These are phyloP conservation scores for Torulaspora pretoriensis DNA, from an alignment of 1,139 yeast genomes.

Conservation along the genomic window DNA sequence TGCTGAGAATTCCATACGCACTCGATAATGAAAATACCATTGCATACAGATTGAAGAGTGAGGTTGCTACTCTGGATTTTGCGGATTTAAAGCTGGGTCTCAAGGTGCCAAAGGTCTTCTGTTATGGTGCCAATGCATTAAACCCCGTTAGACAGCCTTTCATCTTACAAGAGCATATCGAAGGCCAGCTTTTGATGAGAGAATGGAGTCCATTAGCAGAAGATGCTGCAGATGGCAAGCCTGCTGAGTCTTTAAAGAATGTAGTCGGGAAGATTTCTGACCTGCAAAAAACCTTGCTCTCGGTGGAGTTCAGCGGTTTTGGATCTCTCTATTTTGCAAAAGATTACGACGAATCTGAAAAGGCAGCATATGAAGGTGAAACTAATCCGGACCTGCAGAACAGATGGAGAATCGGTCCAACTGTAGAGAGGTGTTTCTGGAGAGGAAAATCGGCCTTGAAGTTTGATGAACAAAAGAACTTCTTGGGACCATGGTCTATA, in stretches of 20 bases:
- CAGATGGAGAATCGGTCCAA: constrained; percentile 91
- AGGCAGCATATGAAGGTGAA: constrained; percentile 64
- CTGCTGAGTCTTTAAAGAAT: constrained; percentile 45
- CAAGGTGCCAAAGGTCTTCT: constrained; percentile 68
- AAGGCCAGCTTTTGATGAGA: constrained; percentile 79
- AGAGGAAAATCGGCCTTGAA: constrained; percentile 54
- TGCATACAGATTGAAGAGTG: constrained; percentile 69
- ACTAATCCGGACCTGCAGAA: constrained; percentile 48
- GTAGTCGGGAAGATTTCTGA: constrained; percentile 63
- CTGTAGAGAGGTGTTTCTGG: constrained; percentile 73
- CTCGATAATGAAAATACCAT: constrained; percentile 61
- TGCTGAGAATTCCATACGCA: constrained; percentile 82
- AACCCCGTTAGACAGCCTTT: constrained; percentile 71
- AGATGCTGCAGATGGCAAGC: constrained; percentile 40
- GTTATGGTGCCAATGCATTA: constrained; percentile 60
- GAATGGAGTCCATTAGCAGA: constrained; percentile 82
- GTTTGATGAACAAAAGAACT: constrained; percentile 39
- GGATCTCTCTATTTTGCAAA: constrained; percentile 75
- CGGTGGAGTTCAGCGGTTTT: constrained; percentile 57
- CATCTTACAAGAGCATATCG: constrained; percentile 71
- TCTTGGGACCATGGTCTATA: constrained; percentile 72
- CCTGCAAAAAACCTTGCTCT: constrained; percentile 51
- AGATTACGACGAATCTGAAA: constrained; percentile 41
- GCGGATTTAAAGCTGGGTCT: constrained; percentile 45
- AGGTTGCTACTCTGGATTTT: constrained; percentile 91